Evolutionary conservation across 2,329 filamentous ascomycete species (phyloP).

Genomic region (Coniochaeta prunicola): DNA sequence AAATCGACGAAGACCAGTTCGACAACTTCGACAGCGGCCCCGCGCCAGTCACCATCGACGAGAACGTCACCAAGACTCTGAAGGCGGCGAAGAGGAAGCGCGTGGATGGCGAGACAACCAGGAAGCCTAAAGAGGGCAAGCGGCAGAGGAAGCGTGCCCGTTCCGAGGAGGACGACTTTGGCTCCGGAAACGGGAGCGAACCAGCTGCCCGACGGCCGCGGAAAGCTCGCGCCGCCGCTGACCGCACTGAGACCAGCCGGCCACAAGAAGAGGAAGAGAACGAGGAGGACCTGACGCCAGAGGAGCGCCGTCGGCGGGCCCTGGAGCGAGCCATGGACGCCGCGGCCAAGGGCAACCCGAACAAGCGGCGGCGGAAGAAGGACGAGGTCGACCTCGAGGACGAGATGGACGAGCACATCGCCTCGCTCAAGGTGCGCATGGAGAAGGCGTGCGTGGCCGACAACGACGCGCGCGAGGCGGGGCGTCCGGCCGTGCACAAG

Average conservation of each 20-base stretch:
- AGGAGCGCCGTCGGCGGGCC: slow-evolving; percentile 75
- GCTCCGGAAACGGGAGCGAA: slow-evolving; percentile 38
- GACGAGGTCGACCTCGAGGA: slow-evolving; percentile 90
- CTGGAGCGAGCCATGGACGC: slow-evolving; percentile 84
- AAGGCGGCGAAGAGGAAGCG: slow-evolving; percentile 63
- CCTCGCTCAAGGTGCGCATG: slow-evolving; percentile 82
- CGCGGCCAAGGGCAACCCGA: slow-evolving; percentile 68
- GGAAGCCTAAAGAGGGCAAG: slow-evolving; percentile 70
- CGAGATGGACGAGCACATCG: slow-evolving; percentile 84
- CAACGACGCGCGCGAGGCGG: slow-evolving; percentile 70
- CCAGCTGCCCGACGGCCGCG: slow-evolving; percentile 19
- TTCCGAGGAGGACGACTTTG: slow-evolving; percentile 42
- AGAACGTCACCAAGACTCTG: slow-evolving; percentile 55
- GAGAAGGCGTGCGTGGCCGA: slow-evolving; percentile 83
- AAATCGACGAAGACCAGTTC: slow-evolving; percentile 64
- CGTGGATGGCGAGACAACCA: slow-evolving; percentile 52
- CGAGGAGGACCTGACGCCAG: slow-evolving; percentile 73
- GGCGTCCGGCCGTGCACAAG: slow-evolving; percentile 83
- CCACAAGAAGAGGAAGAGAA: slow-evolving; percentile 54
- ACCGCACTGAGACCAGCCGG: slow-evolving; percentile 29
- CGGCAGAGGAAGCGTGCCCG: slow-evolving; percentile 56
- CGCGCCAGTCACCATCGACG: slow-evolving; percentile 59
- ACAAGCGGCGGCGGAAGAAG: slow-evolving; percentile 69
- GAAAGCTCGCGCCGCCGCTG: slow-evolving; percentile 28
- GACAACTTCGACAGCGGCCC: slow-evolving; percentile 55